Percentiles rank a stretch among this genome's conserved stretches.
Evolutionary conservation across 495 filamentous ascomycete genomes (phyloP).

Genomic region (Usnea hakonensis): DNA sequence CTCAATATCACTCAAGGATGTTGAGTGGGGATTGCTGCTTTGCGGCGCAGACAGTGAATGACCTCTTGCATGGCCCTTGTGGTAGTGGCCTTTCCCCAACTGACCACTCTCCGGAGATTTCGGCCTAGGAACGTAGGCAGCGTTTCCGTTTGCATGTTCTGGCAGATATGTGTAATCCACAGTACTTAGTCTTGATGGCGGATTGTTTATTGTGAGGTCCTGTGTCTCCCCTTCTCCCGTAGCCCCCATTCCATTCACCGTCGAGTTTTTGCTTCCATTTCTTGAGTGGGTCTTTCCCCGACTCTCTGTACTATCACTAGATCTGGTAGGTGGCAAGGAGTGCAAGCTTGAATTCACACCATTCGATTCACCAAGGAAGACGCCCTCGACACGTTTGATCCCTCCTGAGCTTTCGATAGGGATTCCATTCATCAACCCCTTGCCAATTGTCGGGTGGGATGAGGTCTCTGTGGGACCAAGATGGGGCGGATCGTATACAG

Average conservation of each 20-base stretch:
- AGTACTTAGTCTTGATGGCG: constrained; percentile 27
- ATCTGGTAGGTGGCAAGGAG: constrained; percentile 39
- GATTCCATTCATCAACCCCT: constrained; percentile 11
- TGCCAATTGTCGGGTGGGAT: constrained; percentile 4
- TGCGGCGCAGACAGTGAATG: constrained; percentile 26
- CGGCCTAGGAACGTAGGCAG: constrained; percentile 7
- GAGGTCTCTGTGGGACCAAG: constrained; percentile 18
- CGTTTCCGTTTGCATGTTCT: constrained; percentile 17
- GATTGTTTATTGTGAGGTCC: constrained; percentile 23
- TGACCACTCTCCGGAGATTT: constrained; percentile 18
- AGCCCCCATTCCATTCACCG: constrained; percentile 38
- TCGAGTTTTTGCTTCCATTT: constrained; percentile 46
- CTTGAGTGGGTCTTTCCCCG: constrained; percentile 43
- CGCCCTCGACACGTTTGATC: constrained; percentile 18
- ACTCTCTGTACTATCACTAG: constrained; percentile 44
- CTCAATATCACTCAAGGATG: constrained; percentile 11
- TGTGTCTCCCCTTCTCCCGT: constrained; percentile 35
- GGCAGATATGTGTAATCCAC: constrained; percentile 16
- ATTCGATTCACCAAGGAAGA: constrained; percentile 17
- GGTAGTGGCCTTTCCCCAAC: constrained; percentile 9
- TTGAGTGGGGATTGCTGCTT: constrained; percentile 10
- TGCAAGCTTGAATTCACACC: constrained; percentile 24
- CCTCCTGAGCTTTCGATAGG: constrained; percentile 1
- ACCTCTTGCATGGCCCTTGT: constrained; percentile 22
- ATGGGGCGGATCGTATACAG: constrained; percentile 24